A percentile compares a stretch with the other conserved stretches of the same genome.
phyloP scores from a whole-genome alignment of 2,329 filamentous ascomycete species.

The Sporothrix curviconia region DNA sequence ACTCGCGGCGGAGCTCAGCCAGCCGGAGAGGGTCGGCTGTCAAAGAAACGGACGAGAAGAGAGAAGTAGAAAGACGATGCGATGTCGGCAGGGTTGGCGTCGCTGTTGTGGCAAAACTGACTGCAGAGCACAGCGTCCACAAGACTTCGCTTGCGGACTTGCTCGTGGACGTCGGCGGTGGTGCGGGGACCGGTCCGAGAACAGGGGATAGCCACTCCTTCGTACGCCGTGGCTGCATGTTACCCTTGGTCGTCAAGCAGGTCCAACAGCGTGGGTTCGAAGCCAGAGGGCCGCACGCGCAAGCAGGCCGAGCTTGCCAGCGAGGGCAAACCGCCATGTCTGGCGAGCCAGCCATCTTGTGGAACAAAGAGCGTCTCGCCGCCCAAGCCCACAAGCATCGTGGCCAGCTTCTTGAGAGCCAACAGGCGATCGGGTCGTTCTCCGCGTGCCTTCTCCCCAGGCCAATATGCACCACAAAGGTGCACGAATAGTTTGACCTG shows the following conservation, averaged over 20 bases:
- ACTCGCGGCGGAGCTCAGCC: not conserved
- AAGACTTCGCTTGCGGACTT: not conserved
- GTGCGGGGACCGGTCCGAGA: not conserved
- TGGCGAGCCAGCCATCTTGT: not conserved
- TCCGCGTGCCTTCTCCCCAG: not conserved
- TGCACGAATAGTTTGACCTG: not conserved
- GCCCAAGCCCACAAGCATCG: not conserved
- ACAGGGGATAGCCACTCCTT: not conserved
- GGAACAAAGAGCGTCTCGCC: not conserved
- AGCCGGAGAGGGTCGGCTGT: not conserved
- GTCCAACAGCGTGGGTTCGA: not conserved
- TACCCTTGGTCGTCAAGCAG: not conserved
- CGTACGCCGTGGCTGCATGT: not conserved
- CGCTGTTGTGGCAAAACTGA: no score
- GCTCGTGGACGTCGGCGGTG: not conserved
- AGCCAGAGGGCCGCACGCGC: not conserved
- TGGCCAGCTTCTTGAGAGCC: slow-evolving; percentile 4
- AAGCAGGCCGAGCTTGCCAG: not conserved
- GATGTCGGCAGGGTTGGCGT: no score
- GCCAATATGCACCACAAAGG: slow-evolving; percentile 4
- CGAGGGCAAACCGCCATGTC: not conserved
- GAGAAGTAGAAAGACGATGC: no score
- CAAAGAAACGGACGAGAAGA: no score
- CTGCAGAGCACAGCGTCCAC: not conserved
- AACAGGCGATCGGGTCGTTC: not conserved